A percentile compares a stretch with the other conserved stretches of the same genome.
Conservation (phyloP, 176 grass and related monocot genomes). For the Olyra latifolia region DNA sequence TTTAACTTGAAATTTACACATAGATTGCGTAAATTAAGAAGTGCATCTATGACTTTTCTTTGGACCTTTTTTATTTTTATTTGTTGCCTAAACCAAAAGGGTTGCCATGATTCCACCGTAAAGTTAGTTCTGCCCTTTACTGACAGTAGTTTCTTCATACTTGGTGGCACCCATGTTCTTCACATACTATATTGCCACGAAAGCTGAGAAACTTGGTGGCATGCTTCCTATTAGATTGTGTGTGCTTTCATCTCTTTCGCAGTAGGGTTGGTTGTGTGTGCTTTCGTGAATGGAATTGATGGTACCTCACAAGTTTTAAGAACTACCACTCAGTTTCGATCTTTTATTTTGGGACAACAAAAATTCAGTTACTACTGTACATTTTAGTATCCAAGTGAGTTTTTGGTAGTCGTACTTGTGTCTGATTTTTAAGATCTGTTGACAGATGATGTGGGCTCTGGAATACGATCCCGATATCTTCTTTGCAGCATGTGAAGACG, state of each 20-base stretch:
- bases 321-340: background rate
- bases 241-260: background rate
- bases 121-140: background rate
- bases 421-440: conserved; percentile 32
- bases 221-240: background rate
- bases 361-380: background rate
- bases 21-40: background rate
- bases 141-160: conserved; percentile 21
- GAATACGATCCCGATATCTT: conserved; percentile 96
- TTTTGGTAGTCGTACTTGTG: conserved; percentile 19
- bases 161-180: background rate
- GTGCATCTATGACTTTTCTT: background rate
- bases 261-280: background rate
- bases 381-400: conserved; percentile 1
- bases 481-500: conserved; percentile 76
- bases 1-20: background rate
- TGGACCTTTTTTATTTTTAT: background rate
- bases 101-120: background rate
- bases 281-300: background rate
- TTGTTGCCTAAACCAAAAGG: background rate
- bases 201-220: background rate
- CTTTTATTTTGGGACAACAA: background rate
- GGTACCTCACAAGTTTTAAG: background rate
- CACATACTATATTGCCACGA: background rate
- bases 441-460: conserved; percentile 99